Base-by-base conservation (phyloP, 2,329 filamentous ascomycete genomes). In the Didymellaceae sp. region DNA sequence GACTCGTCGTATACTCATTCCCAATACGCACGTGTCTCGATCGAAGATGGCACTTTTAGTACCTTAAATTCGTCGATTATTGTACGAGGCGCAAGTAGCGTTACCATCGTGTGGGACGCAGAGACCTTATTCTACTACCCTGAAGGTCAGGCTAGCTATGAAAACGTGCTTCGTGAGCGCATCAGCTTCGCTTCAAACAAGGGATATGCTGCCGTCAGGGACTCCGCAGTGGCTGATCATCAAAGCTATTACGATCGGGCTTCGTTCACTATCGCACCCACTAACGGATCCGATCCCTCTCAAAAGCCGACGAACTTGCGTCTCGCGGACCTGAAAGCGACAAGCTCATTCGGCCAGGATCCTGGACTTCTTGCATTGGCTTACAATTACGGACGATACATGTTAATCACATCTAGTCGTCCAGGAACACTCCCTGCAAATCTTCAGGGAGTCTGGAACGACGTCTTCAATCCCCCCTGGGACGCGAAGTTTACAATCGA, bases 401-500 rank as follows among this genome's bases (percentile, higher is more conserved):
- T 77, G 16, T 66, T 76, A 18, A 68, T 77, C 14, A 70, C 66
- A n/a, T 61, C 48, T 25, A 55, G 52, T 26, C 45, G 56, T 32
- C 52, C 64, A 21, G 63, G 57, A 10, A 65, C 57, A 10, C 62
- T 79, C 4, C 77, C 77, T 4, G 74, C 76, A 1, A 79, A 72
- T 32, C 69, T 78, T 0, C 76, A 80, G 55, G 76, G 76, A 0
- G 70, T 79, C 25, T 78, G 75, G 77, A 78, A 77, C 39, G 46
- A 55, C 13, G 52, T 68, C 5, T 77, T 76, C 45, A 58, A 69
- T 8, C 75, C 75, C 5, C 65, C 75, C 0, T 81, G 79, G 78
- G 77, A 77, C 3, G 74, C 70, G 18, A 80, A 78, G 52, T 80
- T 75, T 47, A 81, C 79, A 0, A 77, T 81, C 56, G 80, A 81